These are phyloP conservation scores for Gaultheria prostrata DNA, from an alignment of 148 eudicot genomes.

Conservation along the genomic window DNA sequence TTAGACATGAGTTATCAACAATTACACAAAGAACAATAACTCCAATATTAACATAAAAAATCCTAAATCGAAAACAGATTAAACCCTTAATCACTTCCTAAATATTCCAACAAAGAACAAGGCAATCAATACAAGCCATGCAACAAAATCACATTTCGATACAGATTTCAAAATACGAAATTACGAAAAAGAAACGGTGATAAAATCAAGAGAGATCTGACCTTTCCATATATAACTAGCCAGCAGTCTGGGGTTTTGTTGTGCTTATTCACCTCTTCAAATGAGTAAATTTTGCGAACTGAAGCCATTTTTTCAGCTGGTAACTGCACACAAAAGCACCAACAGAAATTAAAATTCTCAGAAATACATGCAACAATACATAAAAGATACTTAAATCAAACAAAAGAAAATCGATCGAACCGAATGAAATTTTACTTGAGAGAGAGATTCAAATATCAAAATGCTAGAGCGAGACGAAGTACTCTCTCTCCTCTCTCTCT, in stretches of 20 bases:
- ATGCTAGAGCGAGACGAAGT: background rate
- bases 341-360: background rate
- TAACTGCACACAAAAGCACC: slow-evolving; percentile 18
- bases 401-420: background rate
- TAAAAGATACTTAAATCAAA: background rate
- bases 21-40: background rate
- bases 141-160: background rate
- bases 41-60: no score
- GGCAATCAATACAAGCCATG: background rate
- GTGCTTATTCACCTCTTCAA: slow-evolving; percentile 52
- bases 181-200: background rate
- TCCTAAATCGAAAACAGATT: background rate
- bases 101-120: background rate
- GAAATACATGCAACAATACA: background rate
- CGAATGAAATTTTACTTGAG: background rate
- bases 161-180: background rate
- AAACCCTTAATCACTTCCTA: background rate
- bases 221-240: slow-evolving; percentile 50
- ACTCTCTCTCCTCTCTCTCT: background rate
- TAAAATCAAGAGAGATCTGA: slow-evolving; percentile 17
- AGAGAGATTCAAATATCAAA: background rate
- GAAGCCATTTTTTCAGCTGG: slow-evolving; percentile 32
- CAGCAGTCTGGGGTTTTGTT: slow-evolving; percentile 48
- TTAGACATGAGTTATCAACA: no score
- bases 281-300: slow-evolving; percentile 38